Base-by-base conservation (phyloP, 371 early-diverging fungal genomes). In the Chytridium lagenaria region DNA sequence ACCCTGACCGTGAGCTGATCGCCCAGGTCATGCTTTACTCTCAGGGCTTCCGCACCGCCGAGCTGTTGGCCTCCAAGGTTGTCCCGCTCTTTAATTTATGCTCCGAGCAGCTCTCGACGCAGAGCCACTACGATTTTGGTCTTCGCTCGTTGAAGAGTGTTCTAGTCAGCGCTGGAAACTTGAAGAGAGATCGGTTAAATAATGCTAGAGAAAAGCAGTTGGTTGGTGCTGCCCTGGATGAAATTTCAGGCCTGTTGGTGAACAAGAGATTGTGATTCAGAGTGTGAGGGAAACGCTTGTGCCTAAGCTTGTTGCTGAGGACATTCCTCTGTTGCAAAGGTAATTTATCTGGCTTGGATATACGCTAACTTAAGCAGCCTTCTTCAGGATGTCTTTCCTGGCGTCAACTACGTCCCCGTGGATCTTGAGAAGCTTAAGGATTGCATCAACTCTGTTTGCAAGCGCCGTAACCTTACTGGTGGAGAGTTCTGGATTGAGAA, bases 1-100 rank as follows among this genome's bases (percentile, higher is more conserved):
- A 94, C 73, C 99, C 99, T 30, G 98, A 99, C 78, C 89, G 96
- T 37, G 95, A 95, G 73, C 84, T 97, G 50, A 99, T 99, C 86
- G 97, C 98, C 1, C 98, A 99, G 83, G 99, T 98, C 66, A 98
- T 98, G 98, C 83, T 99, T 68, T 99, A 94, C 77, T 96, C 98
- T 37, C 98, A 98, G 87, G 99, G 99, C 67, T 98, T 99, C 92
- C 91, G 94, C 30, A 92, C 94, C 51, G 98, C 98, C 1, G 98
- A 98, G 85, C 77, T 83, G 3, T 80, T 99, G 63, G 98, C 99
- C 0, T 91, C 92, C 52, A 98, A 98, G 84, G 95, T 96, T 37
- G 97, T 98, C 0, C 98, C 98, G 1, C 83, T 99, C 33, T 99
- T 99, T 86, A 94, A 92, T 68, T 84, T 98, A 55, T 98, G 97